Evolutionary conservation across 164 flowering plant genomes (phyloP).

Genomic region (grape (Vitis vinifera)): ASM3070453v1 NC_081810.1:23463001-23463500

Average conservation of each 20-base stretch:
- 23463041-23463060: constrained; percentile 64
- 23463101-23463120: constrained; percentile 44
- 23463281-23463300: constrained; percentile 35
- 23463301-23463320: constrained; percentile 32
- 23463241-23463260: no score
- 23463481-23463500: constrained; percentile 2
- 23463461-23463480: constrained; percentile 10
- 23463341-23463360: constrained; percentile 11
- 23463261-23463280: constrained; percentile 31
- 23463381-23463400: constrained; percentile 3
- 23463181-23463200: constrained; percentile 48
- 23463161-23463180: constrained; percentile 32
- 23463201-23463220: constrained; percentile 44
- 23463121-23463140: constrained; percentile 45
- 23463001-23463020: constrained; percentile 64
- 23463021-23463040: constrained; percentile 74
- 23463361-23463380: constrained; percentile 9
- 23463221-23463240: constrained; percentile 49
- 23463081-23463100: constrained; percentile 64
- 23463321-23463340: constrained; percentile 21
- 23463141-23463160: constrained; percentile 36
- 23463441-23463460: constrained; percentile 5
- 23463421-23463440: not conserved
- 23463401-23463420: constrained; percentile 8
- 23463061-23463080: constrained; percentile 50